A percentile compares a stretch with the other conserved stretches of the same genome.
phyloP scores from a whole-genome alignment of 306 rosid genomes.

The Abrus precatorius region DNA sequence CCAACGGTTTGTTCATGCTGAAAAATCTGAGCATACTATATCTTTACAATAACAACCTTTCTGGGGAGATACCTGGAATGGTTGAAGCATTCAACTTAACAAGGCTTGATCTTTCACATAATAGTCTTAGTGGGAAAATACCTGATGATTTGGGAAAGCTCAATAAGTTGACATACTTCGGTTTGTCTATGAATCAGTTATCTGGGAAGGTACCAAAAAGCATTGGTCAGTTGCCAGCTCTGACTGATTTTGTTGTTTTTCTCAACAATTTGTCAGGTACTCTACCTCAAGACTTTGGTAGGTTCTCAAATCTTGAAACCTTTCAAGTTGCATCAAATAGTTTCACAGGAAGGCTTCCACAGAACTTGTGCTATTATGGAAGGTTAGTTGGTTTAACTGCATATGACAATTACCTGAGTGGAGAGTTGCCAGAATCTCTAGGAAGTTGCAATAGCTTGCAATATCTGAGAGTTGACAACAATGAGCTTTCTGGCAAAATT shows the following conservation, averaged over 20 bases:
- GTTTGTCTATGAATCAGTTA: slow-evolving; percentile 56
- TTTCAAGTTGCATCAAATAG: slow-evolving; percentile 57
- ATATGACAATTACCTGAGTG: slow-evolving; percentile 59
- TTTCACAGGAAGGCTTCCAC: slow-evolving; percentile 65
- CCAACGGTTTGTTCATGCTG: slow-evolving; percentile 58
- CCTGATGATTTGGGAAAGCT: slow-evolving; percentile 70
- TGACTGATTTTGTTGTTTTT: slow-evolving; percentile 51
- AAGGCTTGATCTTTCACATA: slow-evolving; percentile 58
- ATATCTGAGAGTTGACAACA: slow-evolving; percentile 43
- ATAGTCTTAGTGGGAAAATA: slow-evolving; percentile 58
- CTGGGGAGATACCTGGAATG: slow-evolving; percentile 66
- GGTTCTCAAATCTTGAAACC: slow-evolving; percentile 49
- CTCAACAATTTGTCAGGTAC: slow-evolving; percentile 66
- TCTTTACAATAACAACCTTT: slow-evolving; percentile 55
- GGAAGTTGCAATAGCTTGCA: slow-evolving; percentile 62
- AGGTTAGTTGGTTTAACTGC: slow-evolving; percentile 59
- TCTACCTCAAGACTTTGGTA: slow-evolving; percentile 70
- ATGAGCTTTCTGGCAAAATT: slow-evolving; percentile 62
- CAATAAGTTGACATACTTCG: slow-evolving; percentile 42
- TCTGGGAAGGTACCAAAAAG: slow-evolving; percentile 68
- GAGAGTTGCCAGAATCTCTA: slow-evolving; percentile 72
- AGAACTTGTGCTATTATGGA: slow-evolving; percentile 60
- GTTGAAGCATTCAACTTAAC: slow-evolving; percentile 59
- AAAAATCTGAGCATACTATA: slow-evolving; percentile 58
- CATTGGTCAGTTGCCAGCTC: slow-evolving; percentile 63